phyloP scores from a whole-genome alignment of 805 yeast species.

The Candida tibetensis region DNA sequence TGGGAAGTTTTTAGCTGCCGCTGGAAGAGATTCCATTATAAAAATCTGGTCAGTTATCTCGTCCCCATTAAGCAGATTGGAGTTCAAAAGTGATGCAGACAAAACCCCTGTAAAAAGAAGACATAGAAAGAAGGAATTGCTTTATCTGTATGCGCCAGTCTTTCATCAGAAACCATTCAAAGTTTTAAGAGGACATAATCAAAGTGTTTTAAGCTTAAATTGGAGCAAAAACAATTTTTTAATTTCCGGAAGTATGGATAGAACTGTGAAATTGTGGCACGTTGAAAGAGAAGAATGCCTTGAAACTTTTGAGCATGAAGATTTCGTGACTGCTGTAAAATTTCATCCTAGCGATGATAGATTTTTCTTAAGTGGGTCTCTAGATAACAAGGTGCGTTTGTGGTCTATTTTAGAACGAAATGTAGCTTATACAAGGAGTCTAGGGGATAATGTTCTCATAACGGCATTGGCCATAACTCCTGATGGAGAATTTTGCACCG shows the following conservation, averaged over 20 bases:
- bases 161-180: constrained; percentile 66
- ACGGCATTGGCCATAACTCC: constrained; percentile 78
- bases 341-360: constrained; percentile 88
- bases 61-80: constrained; percentile 66
- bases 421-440: constrained; percentile 49
- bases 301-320: constrained; percentile 67
- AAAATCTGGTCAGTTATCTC: constrained; percentile 78
- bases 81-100: constrained; percentile 21
- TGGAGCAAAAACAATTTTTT: constrained; percentile 89
- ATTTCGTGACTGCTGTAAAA: constrained; percentile 74
- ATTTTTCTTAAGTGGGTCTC: constrained; percentile 77
- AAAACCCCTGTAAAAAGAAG: constrained; percentile 10
- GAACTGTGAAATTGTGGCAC: constrained; percentile 83
- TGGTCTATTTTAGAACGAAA: constrained; percentile 81
- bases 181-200: constrained; percentile 63
- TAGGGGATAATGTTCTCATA: constrained; percentile 61
- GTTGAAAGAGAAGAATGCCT: constrained; percentile 62
- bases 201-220: constrained; percentile 69
- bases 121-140: constrained; percentile 10
- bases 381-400: constrained; percentile 71
- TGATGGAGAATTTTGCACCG: constrained; percentile 53
- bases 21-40: constrained; percentile 70
- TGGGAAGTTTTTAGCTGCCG: constrained; percentile 81
- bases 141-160: constrained; percentile 63
- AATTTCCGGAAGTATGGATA: constrained; percentile 79